These are phyloP conservation scores for Bremia lactucae DNA, from an alignment of 352 stramenopile species.

Conservation along the genomic window DNA sequence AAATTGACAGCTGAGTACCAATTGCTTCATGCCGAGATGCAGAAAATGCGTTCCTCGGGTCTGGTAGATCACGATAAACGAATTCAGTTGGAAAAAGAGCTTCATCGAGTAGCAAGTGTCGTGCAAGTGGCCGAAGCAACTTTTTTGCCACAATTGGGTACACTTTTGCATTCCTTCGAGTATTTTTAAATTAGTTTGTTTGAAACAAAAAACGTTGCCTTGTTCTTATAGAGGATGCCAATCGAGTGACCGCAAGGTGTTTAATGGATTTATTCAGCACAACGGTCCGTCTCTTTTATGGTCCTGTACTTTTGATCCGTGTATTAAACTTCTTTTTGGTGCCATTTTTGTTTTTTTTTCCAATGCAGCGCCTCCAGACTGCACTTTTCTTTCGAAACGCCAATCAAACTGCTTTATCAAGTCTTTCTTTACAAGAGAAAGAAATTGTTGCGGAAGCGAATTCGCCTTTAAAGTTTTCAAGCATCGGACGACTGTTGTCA, in stretches of 20 bases:
- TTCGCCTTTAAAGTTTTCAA: conserved; percentile 11
- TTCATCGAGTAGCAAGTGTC: conserved; percentile 31
- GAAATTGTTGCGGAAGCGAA: conserved; percentile 44
- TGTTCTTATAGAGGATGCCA: conserved; percentile 25
- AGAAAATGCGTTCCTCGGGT: conserved; percentile 25
- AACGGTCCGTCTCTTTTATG: conserved; percentile 28
- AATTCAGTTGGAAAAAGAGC: conserved; percentile 20
- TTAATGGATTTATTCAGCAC: conserved; percentile 46
- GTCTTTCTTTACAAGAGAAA: conserved; percentile 34
- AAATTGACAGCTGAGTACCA: conserved; percentile 16
- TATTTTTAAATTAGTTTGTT: background rate
- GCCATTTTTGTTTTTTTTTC: conserved; percentile 1
- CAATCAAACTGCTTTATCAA: conserved; percentile 38
- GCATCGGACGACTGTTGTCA: conserved; percentile 3
- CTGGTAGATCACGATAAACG: conserved; percentile 37
- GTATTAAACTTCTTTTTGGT: background rate
- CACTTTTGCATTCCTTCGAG: conserved; percentile 9
- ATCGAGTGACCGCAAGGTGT: conserved; percentile 20
- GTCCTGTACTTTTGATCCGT: background rate
- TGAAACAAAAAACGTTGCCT: conserved; percentile 2
- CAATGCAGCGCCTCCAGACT: conserved; percentile 44
- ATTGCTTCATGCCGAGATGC: conserved; percentile 11
- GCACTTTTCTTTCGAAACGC: conserved; percentile 67
- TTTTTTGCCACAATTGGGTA: conserved; percentile 35
- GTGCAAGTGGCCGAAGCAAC: conserved; percentile 27